Percentiles rank a stretch among this genome's conserved stretches.
Evolutionary conservation across 306 rosid genomes (phyloP).

Genomic region (Sesbania bispinosa): DNA sequence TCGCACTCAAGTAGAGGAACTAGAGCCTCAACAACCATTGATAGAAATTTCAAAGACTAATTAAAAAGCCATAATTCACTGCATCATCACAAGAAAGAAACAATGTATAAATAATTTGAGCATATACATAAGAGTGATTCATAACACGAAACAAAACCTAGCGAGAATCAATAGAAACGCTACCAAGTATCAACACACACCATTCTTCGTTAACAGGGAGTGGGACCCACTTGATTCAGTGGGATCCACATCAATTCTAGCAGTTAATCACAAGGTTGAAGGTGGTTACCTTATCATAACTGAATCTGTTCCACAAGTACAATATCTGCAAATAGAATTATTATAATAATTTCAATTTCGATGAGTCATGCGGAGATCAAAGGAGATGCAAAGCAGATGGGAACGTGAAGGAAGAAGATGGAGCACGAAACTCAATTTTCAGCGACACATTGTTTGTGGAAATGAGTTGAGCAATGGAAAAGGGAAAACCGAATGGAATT

Average conservation of each 20-base stretch:
- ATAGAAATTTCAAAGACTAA: background rate
- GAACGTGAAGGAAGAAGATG: background rate
- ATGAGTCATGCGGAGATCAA: background rate
- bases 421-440: background rate
- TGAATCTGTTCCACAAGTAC: too few relatives aligned
- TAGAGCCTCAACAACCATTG: constrained; percentile 38
- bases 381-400: background rate
- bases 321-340: too few relatives aligned
- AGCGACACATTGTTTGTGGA: background rate
- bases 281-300: background rate
- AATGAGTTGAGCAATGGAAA: background rate
- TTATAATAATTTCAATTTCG: background rate
- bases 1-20: constrained; percentile 37
- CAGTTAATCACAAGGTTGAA: background rate
- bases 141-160: background rate
- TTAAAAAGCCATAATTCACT: constrained; percentile 11
- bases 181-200: too few relatives aligned
- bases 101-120: background rate
- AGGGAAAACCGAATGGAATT: background rate
- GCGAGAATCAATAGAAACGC: too few relatives aligned
- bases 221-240: too few relatives aligned
- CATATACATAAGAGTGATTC: background rate
- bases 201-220: too few relatives aligned
- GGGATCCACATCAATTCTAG: too few relatives aligned
- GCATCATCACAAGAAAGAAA: background rate